phyloP scores from a whole-genome alignment of 202 grass and related monocot species.

The Digitaria exilis region DNA sequence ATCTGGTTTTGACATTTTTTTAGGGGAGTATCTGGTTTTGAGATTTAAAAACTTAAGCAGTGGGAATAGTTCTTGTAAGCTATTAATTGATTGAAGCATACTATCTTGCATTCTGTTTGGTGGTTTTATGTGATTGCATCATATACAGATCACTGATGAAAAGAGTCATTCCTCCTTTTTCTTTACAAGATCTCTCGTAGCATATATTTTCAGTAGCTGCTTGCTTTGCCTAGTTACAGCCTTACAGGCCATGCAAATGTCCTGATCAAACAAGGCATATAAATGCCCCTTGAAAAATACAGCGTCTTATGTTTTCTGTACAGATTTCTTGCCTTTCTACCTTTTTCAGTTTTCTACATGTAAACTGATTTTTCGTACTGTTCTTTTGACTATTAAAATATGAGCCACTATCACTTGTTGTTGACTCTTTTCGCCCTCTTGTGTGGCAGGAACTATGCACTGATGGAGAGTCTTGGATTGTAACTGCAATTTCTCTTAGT shows the following conservation, averaged over 20 bases:
- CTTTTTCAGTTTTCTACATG: background rate
- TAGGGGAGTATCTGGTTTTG: background rate
- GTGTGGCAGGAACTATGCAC: slow-evolving; percentile 42
- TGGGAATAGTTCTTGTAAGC: slow-evolving; percentile 8
- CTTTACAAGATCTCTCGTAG: background rate
- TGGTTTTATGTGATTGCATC: slow-evolving; percentile 17
- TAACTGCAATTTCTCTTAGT: slow-evolving; percentile 36
- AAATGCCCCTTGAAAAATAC: background rate
- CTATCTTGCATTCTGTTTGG: slow-evolving; percentile 7
- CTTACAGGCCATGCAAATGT: background rate
- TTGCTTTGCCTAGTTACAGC: slow-evolving; percentile 11
- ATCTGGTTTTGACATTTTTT: background rate
- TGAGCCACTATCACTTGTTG: slow-evolving; percentile 28
- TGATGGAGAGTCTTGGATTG: slow-evolving; percentile 38
- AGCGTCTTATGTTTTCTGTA: slow-evolving; percentile 1
- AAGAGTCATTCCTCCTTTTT: background rate
- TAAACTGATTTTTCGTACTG: background rate
- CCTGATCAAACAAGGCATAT: background rate
- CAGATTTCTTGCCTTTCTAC: slow-evolving; percentile 14
- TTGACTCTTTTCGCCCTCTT: slow-evolving; percentile 31
- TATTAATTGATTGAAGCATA: background rate
- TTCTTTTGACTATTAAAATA: slow-evolving; percentile 13
- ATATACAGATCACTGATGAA: background rate
- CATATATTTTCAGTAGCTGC: background rate
- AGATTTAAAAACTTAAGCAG: background rate